Evolutionary conservation across 805 yeast species (phyloP).

Genomic region (Sugiyamaella boreocaroliniensis): DNA sequence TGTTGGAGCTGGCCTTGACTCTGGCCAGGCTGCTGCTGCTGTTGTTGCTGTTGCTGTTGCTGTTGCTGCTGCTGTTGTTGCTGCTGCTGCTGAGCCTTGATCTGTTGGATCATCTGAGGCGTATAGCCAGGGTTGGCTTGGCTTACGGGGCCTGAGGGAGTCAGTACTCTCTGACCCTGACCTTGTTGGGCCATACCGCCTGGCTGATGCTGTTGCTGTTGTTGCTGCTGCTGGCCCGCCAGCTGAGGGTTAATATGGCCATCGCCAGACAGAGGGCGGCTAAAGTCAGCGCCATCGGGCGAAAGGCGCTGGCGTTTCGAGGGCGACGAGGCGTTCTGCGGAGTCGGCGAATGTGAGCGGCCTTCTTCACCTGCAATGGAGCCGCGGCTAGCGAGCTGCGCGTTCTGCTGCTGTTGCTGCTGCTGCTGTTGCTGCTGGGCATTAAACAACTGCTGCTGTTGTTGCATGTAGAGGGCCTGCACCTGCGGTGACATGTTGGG

Average conservation of each 20-base stretch:
- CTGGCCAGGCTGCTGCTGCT: constrained; percentile 3
- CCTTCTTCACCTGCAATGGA: constrained; percentile 7
- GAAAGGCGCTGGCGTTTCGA: constrained; percentile 33
- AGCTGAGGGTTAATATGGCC: constrained; percentile 19
- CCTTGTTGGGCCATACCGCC: background rate
- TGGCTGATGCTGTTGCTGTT: constrained; percentile 17
- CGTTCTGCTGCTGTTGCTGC: constrained; percentile 14
- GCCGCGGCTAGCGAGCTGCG: constrained; percentile 10
- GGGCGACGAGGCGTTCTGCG: constrained; percentile 25
- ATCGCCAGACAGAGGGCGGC: constrained; percentile 13
- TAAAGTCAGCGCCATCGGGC: constrained; percentile 21
- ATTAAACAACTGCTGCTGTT: constrained; percentile 21
- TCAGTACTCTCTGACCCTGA: constrained; percentile 19
- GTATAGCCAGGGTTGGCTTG: constrained; percentile 19
- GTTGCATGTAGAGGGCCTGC: constrained; percentile 22
- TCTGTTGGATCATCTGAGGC: constrained; percentile 27
- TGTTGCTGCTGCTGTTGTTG: constrained; percentile 8
- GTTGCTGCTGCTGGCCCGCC: constrained; percentile 19
- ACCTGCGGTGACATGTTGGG: constrained; percentile 17
- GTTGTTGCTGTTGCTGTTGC: constrained; percentile 19
- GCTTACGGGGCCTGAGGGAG: constrained; percentile 4
- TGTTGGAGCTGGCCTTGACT: constrained; percentile 18
- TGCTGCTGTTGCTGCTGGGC: constrained; percentile 25
- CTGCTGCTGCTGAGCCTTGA: constrained; percentile 23
- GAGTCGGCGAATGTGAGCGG: constrained; percentile 26